Base-by-base conservation (phyloP, 768 basidiomycete genomes). In the Serendipita sp. region DNA sequence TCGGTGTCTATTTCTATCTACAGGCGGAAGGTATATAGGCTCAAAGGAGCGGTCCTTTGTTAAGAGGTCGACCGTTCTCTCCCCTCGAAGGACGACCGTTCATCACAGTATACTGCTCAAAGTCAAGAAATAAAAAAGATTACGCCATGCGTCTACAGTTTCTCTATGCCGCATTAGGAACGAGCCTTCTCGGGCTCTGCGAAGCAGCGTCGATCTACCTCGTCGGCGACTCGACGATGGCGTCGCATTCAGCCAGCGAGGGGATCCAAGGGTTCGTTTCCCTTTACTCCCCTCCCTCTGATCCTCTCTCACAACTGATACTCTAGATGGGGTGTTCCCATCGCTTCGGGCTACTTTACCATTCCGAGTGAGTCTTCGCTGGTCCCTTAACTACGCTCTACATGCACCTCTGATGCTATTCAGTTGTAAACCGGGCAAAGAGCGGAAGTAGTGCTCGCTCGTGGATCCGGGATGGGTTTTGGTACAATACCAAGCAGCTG, bases 381-480 rank as follows among this genome's bases (percentile, higher is more conserved):
- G 24, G 24, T 24, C 24, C 24, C 24, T 34, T 56, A 3, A 66
- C 24, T 80, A 79, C 80, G 79, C 75, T 1, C 0, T 75, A 78
- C 24, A 24, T 41, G 41, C 5, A 80, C 11, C 73, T 68, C 3
- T 75, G 77, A 68, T 79, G 75, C 47, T 65, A 80, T 2, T 60
- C 77, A 0, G 76, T 80, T 7, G 74, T 78, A 15, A 81, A 81
- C 68, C 67, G 72, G 51, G 80, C 80, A 0, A 75, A 80, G 46
- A 78, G 74, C 5, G 80, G 80, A 3, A 73, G 76, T 5, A 78
- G 75, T 53, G 76, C 80, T 1, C 74, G 80, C 38, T 78, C 77
- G 47, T 81, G 75, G 66, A 78, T 77, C 11, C 78, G 79, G 18
- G 77, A 80, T 67, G 79, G 79, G 41, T 73, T 77, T 5, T 80